These are phyloP conservation scores for Chlorella vulgaris DNA, from an alignment of 139 green algal genomes.

Conservation along the genomic window DNA sequence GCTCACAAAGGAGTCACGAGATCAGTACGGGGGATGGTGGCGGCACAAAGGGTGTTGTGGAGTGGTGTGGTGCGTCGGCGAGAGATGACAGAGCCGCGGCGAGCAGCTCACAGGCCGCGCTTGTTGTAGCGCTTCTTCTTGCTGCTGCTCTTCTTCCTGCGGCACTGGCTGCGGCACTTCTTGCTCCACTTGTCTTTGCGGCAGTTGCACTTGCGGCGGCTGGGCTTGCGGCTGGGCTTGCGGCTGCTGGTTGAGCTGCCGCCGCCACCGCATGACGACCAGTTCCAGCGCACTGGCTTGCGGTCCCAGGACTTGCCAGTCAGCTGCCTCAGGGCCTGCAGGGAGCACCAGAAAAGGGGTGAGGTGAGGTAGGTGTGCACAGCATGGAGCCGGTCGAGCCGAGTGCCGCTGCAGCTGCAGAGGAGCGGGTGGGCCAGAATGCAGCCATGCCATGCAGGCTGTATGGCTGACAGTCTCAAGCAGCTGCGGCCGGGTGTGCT, in stretches of 20 bases:
- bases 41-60: background rate
- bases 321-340: background rate
- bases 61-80: background rate
- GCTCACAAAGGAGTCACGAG: background rate
- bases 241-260: background rate
- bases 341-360: background rate
- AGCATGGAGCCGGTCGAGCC: too few species aligned
- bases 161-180: background rate
- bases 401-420: background rate
- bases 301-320: slow-evolving; percentile 18
- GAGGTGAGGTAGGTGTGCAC: background rate
- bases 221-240: background rate
- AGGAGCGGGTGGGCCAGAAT: background rate
- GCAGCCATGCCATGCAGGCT: background rate
- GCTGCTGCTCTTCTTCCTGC: background rate
- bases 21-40: background rate
- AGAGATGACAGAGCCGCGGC: background rate
- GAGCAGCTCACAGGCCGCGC: too few species aligned
- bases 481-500: too few species aligned
- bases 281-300: slow-evolving; percentile 8
- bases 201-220: background rate
- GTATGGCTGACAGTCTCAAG: background rate
- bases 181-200: background rate
- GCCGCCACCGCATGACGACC: background rate
- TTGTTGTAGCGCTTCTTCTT: background rate